Percentiles rank a stretch among this genome's conserved stretches.
Evolutionary conservation across 2,329 filamentous ascomycete species (phyloP).

Genomic region (Thielaviopsis punctulata): DNA sequence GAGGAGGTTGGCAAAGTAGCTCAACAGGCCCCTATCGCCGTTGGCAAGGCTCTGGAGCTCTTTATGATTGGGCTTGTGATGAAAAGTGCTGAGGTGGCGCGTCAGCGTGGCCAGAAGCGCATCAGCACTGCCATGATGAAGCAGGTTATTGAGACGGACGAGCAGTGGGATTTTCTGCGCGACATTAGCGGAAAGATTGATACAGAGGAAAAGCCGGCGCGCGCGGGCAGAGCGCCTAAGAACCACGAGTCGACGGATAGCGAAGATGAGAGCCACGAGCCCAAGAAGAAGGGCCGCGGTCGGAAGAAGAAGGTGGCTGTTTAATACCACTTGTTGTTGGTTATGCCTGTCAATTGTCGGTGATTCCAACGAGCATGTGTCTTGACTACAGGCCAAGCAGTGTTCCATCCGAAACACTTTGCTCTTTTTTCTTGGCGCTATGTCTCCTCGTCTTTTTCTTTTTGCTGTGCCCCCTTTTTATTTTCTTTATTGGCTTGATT

Average conservation of each 20-base stretch:
- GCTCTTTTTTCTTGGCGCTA: not conserved
- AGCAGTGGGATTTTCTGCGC: slow-evolving; percentile 83
- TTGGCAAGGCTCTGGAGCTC: slow-evolving; percentile 86
- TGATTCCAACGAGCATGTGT: no score
- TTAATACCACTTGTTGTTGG: not conserved
- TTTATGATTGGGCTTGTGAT: slow-evolving; percentile 94
- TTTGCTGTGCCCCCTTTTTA: not conserved
- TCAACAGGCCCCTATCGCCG: slow-evolving; percentile 89
- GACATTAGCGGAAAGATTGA: slow-evolving; percentile 81
- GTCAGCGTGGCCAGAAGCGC: slow-evolving; percentile 67
- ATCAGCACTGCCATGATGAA: slow-evolving; percentile 86
- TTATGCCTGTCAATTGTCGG: not conserved
- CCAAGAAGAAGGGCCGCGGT: slow-evolving; percentile 30
- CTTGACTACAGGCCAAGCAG: not conserved
- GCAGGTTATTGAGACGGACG: slow-evolving; percentile 69
- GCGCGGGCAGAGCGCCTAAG: slow-evolving; percentile 23
- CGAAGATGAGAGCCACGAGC: slow-evolving; percentile 30
- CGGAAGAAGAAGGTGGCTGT: slow-evolving; percentile 29
- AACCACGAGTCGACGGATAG: slow-evolving; percentile 25
- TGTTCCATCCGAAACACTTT: not conserved
- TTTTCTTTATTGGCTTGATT: not conserved
- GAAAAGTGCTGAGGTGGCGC: slow-evolving; percentile 72
- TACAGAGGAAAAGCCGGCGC: slow-evolving; percentile 32
- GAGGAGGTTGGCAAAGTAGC: slow-evolving; percentile 97
- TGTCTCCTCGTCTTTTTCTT: not conserved